Conservation (phyloP, 768 basidiomycete species). For the Exidia glandulosa region DNA sequence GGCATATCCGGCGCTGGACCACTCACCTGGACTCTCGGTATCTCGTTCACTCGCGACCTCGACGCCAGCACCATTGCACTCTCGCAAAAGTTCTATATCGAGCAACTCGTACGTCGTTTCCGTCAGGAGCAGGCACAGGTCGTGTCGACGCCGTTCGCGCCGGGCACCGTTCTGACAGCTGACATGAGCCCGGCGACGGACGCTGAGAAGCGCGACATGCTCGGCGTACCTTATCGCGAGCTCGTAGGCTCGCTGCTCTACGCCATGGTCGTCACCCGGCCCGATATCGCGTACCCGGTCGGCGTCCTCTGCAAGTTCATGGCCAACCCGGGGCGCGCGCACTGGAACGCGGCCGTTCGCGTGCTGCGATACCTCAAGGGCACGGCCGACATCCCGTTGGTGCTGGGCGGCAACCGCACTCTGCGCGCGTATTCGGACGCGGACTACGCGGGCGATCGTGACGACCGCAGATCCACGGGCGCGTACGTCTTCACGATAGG, state of each 20-base stretch:
- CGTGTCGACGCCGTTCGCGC: not conserved
- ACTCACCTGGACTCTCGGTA: not conserved
- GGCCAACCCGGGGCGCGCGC: slow-evolving; percentile 19
- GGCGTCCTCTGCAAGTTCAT: slow-evolving; percentile 17
- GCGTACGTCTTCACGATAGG: slow-evolving; percentile 16
- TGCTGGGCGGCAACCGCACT: not conserved
- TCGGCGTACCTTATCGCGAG: not conserved
- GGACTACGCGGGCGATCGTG: slow-evolving; percentile 14
- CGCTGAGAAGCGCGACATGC: not conserved
- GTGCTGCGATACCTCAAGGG: slow-evolving; percentile 31
- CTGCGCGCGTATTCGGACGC: slow-evolving; percentile 13
- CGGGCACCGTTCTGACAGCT: not conserved
- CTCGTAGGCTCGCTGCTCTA: slow-evolving; percentile 7
- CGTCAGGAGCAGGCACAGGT: not conserved
- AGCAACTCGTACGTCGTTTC: not conserved
- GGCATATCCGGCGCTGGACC: not conserved
- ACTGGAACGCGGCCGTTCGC: slow-evolving; percentile 29
- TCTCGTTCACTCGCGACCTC: not conserved
- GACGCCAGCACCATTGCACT: not conserved
- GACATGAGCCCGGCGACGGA: not conserved
- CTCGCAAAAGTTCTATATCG: not conserved
- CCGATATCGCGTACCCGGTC: slow-evolving; percentile 10
- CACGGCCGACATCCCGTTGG: slow-evolving; percentile 9
- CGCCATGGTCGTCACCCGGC: slow-evolving; percentile 2
- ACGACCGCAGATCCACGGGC: slow-evolving; percentile 14